phyloP scores from a whole-genome alignment of 306 rosid species.

The Casuarina equisetifolia region DNA sequence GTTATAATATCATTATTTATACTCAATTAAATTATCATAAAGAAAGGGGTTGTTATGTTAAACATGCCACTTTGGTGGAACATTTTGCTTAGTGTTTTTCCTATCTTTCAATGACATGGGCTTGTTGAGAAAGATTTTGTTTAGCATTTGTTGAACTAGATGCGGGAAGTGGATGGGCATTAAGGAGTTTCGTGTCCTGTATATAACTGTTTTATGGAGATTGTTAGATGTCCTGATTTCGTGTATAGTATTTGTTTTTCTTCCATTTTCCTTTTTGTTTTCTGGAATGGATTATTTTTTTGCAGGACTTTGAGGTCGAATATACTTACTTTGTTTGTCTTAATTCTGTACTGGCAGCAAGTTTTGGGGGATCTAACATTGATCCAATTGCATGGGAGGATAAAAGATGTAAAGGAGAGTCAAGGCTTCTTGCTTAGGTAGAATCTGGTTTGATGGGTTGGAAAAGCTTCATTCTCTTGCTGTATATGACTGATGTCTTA shows the following conservation, averaged over 20 bases:
- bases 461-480: not conserved
- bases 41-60: no score
- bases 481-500: slow-evolving; percentile 11
- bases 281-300: not conserved
- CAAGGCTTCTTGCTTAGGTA: slow-evolving; percentile 99
- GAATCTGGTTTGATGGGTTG: slow-evolving; percentile 18
- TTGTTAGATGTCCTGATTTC: no score
- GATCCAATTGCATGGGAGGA: slow-evolving; percentile 99
- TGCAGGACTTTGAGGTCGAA: no score
- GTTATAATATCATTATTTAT: no score
- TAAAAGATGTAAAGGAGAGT: slow-evolving; percentile 93
- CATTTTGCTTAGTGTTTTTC: no score
- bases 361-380: slow-evolving; percentile 99
- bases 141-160: not conserved
- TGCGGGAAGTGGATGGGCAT: not conserved
- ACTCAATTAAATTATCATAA: not conserved
- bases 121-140: not conserved
- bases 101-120: no score
- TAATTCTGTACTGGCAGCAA: slow-evolving; percentile 66
- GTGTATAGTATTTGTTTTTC: no score
- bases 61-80: no score
- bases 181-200: not conserved
- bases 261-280: no score
- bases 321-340: slow-evolving; percentile 13
- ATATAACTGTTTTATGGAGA: no score